Evolutionary conservation across 2,329 filamentous ascomycete species (phyloP).

Genomic region (Thielaviopsis punctulata): DNA sequence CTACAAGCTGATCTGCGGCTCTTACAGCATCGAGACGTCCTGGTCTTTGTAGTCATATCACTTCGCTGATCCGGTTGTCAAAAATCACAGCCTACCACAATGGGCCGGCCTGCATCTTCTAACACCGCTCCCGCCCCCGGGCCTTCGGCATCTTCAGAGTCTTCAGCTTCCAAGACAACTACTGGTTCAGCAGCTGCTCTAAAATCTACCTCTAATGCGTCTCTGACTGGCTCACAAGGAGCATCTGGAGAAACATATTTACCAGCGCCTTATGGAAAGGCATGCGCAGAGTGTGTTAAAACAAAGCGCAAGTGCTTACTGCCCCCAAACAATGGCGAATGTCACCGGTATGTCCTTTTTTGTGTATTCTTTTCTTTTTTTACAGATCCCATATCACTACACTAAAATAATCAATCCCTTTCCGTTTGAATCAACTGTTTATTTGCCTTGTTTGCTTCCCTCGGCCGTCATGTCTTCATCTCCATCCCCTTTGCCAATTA

Average conservation of each 20-base stretch:
- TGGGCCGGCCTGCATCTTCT: neutral
- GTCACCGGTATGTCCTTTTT: conserved; percentile 19
- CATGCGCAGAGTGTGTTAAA: conserved; percentile 25
- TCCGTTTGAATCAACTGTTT: no score
- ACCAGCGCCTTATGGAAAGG: conserved; percentile 24
- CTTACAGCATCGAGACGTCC: no score
- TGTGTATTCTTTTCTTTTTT: neutral
- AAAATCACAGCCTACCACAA: neutral
- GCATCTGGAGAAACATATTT: conserved; percentile 1
- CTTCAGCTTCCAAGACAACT: neutral
- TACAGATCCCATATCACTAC: neutral
- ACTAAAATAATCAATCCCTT: neutral
- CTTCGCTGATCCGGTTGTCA: no score
- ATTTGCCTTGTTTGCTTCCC: no score
- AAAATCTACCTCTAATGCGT: neutral
- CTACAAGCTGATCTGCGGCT: neutral
- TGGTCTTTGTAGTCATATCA: neutral
- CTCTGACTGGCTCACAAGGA: neutral
- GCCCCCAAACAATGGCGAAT: conserved; percentile 16
- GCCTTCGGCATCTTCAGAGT: neutral
- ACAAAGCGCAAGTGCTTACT: conserved; percentile 29
- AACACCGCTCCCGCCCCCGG: neutral
- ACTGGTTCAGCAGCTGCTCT: neutral
- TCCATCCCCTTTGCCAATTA: neutral
- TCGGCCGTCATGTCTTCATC: neutral